phyloP scores from a whole-genome alignment of 2,329 filamentous ascomycete genomes.

The Xylaria polymorpha region DNA sequence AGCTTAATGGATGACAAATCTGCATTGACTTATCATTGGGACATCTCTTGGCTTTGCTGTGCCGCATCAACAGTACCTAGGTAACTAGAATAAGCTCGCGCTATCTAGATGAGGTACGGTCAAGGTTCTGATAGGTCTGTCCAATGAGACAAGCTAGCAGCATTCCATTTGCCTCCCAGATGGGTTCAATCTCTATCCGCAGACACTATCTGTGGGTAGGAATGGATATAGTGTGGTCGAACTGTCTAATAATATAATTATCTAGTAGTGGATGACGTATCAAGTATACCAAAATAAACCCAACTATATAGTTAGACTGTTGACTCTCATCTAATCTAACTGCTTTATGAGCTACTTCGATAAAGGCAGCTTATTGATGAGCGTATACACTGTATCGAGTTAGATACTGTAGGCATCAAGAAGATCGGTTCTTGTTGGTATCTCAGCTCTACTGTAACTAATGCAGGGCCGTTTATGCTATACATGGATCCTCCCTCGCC shows the following conservation, averaged over 20 bases:
- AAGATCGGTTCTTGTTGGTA: not conserved
- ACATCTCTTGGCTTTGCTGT: constrained; percentile 20
- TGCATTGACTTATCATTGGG: not conserved
- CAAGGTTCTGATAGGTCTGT: not conserved
- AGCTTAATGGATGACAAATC: constrained; percentile 11
- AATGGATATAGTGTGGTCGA: not conserved
- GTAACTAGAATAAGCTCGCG: constrained; percentile 8
- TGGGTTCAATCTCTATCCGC: not conserved
- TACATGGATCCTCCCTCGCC: not conserved
- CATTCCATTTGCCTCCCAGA: constrained; percentile 2
- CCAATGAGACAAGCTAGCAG: constrained; percentile 9
- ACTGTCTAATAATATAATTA: not conserved
- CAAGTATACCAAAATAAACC: not conserved
- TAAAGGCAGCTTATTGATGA: not conserved
- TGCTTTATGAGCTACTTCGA: not conserved
- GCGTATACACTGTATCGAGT: not conserved
- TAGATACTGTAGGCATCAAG: not conserved
- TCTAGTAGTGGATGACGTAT: not conserved
- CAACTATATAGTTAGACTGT: not conserved
- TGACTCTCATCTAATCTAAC: not conserved
- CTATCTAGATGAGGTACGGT: not conserved
- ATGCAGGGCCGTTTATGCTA: not conserved
- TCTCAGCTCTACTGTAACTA: not conserved
- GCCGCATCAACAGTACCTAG: constrained; percentile 2
- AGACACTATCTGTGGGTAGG: not conserved